Evolutionary conservation across 73 alveolate genomes (phyloP), one percentile per base, ranked within the genome.

Genomic region (Loxodes magnus): DNA sequence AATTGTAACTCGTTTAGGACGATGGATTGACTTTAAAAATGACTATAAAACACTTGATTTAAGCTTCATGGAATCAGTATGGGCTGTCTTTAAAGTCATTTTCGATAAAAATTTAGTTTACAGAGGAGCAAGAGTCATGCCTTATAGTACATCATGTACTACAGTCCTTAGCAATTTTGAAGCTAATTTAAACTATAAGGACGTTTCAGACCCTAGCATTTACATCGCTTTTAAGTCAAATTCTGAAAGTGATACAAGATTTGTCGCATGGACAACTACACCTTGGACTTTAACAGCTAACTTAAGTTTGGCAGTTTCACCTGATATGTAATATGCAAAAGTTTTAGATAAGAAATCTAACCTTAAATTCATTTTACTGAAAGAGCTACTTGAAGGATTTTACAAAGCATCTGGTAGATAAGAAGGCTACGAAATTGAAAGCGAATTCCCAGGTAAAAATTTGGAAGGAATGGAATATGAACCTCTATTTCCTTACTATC

Each of bases 211-310:
- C 57, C 98, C 98, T 9, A 84, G 98, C 51, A 79, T 96, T 67
- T 72, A 88, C 31, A 82, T 94, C 19, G 82, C 97, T 27, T 96
- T 96, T 90, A 97, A 97, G 15, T 37, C 74, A 5, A 10, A 17
- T 25, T 14, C 26, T 15, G 96, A 93, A 43, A 94, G 88, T 17
- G 67, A 77, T 21, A 70, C 88, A 9, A 69, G 56, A 38, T 73
- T 93, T 57, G 77, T 96, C 10, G 99, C 99, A 12, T 96, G 99
- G 99, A 96, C 99, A 23, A 96, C 99, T 23, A 96, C 99, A 4
- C 99, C 99, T 4, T 96, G 99, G 99, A 96, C 99, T 6, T 88
- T 96, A 16, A 99, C 99, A 19, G 67, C 96, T 33, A 96, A 96
- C 63, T 54, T 93, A 43, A 96, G 95, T 16, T 53, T 87, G 33